Percentiles rank a stretch among this genome's conserved stretches.
These are phyloP conservation scores for Falciphora oryzae DNA, from an alignment of 2,329 filamentous ascomycete genomes.

Conservation along the genomic window DNA sequence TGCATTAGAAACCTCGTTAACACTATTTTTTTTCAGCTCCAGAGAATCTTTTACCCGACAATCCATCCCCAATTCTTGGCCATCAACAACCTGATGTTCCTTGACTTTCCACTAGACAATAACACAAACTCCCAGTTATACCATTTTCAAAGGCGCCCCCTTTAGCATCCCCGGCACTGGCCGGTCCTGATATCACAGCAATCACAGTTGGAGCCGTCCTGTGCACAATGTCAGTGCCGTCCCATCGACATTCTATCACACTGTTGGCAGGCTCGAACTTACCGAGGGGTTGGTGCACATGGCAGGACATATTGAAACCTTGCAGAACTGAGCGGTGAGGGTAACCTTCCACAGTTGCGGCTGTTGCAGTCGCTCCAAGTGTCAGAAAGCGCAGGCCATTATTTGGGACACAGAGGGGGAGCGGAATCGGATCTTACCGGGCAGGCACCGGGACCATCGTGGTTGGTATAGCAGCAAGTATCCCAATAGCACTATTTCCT, in stretches of 20 bases:
- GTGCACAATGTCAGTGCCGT: not conserved
- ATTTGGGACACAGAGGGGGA: not conserved
- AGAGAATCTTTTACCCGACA: no score
- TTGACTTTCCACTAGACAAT: no score
- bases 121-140: no score
- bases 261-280: not conserved
- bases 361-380: not conserved
- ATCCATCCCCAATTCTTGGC: no score
- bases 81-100: no score
- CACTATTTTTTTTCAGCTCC: no score
- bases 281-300: slow-evolving; percentile 1
- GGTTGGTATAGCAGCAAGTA: slow-evolving; percentile 7
- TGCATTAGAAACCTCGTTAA: no score
- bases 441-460: slow-evolving; percentile 3
- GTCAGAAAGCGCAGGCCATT: not conserved
- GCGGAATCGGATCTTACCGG: not conserved
- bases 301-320: slow-evolving; percentile 5
- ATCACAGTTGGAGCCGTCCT: not conserved
- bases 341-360: slow-evolving; percentile 3
- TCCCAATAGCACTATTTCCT: slow-evolving; percentile 3
- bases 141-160: no score
- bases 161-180: not conserved
- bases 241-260: not conserved
- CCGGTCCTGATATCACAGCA: slow-evolving; percentile 1
- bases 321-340: slow-evolving; percentile 3